Evolutionary conservation across 139 green algal genomes (phyloP), one percentile per base, ranked within the genome.

Genomic region (Chlamydomonas sphaeroides): DNA sequence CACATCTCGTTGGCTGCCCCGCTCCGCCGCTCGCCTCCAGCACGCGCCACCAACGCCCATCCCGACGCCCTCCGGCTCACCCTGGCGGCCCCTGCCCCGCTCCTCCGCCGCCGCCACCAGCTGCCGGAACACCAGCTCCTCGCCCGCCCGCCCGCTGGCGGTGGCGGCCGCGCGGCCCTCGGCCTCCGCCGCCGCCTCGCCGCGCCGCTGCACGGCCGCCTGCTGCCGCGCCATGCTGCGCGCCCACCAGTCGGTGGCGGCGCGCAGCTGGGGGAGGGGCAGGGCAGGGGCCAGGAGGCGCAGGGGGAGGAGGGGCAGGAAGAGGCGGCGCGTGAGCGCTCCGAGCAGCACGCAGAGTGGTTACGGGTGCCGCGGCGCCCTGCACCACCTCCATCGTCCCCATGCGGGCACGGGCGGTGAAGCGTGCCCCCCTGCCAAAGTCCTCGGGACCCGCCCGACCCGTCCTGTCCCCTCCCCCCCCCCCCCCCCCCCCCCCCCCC

Each of bases 61-160:
- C 11, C 20, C n/a, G n/a, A 39, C 20, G 3, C 5, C 21, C 56
- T 36, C 28, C 62, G 65, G 65, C 51, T 48, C 36, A 36, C 49
- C 51, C 32, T 38, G 36, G 28, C 62, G 80, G n/a, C 63, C 35
- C 48, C 76, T 42, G 28, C 38, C 17, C 32, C 56, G 42, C 36
- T 48, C 7, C n/a, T 63, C 75, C 75, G 69, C n/a, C 61, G 72
- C 41, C 23, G 28, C 41, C 7, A 38, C n/a, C 41, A 91, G 56
- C 33, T 65, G 83, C 1, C 74, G 66, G 36, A 57, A 86, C 41
- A 89, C 79, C 33, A 87, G 72, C 87, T 89, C 83, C 79, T 91
- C 84, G 28, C 87, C 87, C 79, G 74, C 83, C 32, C 87, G 79
- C 4, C 87, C 87, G 48, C 67, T 67, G n/a, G 63, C 65, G 65